Evolutionary conservation across 2,329 filamentous ascomycete genomes (phyloP), one percentile per base, ranked within the genome.

Genomic region (Calonectria honghensis): DNA sequence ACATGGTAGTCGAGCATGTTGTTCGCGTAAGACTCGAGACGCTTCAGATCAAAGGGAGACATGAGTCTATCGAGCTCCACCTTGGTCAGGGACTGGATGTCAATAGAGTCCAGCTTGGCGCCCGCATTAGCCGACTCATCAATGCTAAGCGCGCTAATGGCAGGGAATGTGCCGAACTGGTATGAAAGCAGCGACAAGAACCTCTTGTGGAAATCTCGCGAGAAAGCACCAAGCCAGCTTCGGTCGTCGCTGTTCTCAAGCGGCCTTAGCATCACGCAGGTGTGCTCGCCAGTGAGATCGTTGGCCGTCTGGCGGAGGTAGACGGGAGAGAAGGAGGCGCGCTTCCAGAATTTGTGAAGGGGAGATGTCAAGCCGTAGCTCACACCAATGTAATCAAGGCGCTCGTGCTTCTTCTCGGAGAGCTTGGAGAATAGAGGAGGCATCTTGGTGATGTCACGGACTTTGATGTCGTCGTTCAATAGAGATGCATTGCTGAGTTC

Each of bases 1-100:
- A 98, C 96, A 82, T 98, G 97, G 87, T 98, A 98, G 85, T 99
- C 97, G 52, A 99, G 92, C 90, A 98, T 94, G 86, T 98, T 98
- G 86, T 97, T 98, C 20, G 97, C 95, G 81, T 99, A 99, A 54
- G 94, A 96, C 83, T 98, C 96, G 4, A 99, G 89, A 35, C 97
- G 93, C 88, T 98, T 98, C 76, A 98, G 91, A 84, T 99, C 97
- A 83, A 97, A 98, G 0, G 97, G 96, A 4, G 95, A 95, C 84
- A 99, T 91, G 3, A 93, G 85, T 20, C 89, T 87, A 81, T 98
- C 96, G 9, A 99, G 90, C 75, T 96, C 94, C 0, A 86, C 77
- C 85, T 97, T 98, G 16, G 88, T 92, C 68, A 99, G 87, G 2
- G 91, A 86, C 4, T 86, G 84, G 0, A 89, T 83, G 68, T 88